Evolutionary conservation across 202 grass and related monocot species (phyloP).

Genomic region (Carex arenaria): DNA sequence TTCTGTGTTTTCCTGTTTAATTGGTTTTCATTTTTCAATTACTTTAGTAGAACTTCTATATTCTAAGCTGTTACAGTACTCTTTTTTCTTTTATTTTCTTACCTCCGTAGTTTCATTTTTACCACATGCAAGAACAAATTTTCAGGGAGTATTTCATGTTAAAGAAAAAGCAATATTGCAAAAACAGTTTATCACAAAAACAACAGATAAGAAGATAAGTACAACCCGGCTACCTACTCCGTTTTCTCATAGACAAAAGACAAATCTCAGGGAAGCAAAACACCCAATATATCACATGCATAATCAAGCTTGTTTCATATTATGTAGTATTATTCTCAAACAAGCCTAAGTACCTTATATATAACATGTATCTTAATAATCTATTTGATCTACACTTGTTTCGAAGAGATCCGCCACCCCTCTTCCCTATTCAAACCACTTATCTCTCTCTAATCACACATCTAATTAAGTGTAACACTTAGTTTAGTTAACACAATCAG

Average conservation of each 20-base stretch:
- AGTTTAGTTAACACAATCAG: slow-evolving; percentile 18
- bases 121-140: background rate
- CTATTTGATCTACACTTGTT: slow-evolving; percentile 27
- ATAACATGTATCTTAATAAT: slow-evolving; percentile 28
- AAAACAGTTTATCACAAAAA: background rate
- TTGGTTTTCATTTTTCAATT: background rate
- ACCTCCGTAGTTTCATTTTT: background rate
- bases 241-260: background rate
- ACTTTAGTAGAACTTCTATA: background rate
- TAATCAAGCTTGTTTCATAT: slow-evolving; percentile 20
- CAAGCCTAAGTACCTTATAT: slow-evolving; percentile 1
- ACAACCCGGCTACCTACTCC: background rate
- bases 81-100: background rate
- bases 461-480: slow-evolving; percentile 1
- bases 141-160: background rate
- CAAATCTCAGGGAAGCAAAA: background rate
- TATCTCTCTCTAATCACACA: slow-evolving; percentile 22
- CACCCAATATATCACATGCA: background rate
- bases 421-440: background rate
- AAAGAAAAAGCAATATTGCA: background rate
- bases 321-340: slow-evolving; percentile 21
- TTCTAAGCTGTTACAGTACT: background rate
- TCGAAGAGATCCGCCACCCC: background rate
- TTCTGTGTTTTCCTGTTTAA: background rate
- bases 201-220: slow-evolving; percentile 4